Evolutionary conservation across 306 rosid genomes (phyloP), one percentile per base, ranked within the genome.

Genomic region (Sechiopsis laciniata): DNA sequence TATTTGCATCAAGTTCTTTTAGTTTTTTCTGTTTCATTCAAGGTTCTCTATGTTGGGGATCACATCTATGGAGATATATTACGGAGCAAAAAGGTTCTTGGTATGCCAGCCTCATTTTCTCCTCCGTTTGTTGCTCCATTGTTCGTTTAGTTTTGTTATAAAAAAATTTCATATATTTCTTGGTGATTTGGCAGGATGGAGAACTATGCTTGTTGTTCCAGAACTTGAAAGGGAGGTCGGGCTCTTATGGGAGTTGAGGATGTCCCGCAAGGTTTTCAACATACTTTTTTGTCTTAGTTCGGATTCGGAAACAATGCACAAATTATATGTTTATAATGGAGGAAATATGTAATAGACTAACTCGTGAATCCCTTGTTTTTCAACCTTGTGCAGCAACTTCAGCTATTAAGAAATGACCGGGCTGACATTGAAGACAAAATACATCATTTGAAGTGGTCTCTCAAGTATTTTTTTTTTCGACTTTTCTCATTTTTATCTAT

Each of bases 31-130:
- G 15, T 67, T 12, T 20, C 76, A 71, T 10, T 51, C 58, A 75
- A 94, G 99, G 99, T 95, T 91, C 90, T 95, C 51, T 95, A 95
- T 76, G 99, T 91, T 80, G 97, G 99, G 74, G 99, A 95, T 84
- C 99, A 91, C 81, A 91, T 95, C 73, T 95, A 95, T 68, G 99
- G 99, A 78, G 99, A 95, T 81, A 91, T 95, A 79, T 80, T 95
- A 71, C 88, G 99, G 55, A 91, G 97, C 92, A 91, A 91, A 85
- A 95, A 95, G 86, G 91, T 87, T 91, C 96, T 91, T 74, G 97
- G 99, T 91, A 95, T 60, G 16, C 74, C 21, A 71, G 72, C 67
- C 80, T 63, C 75, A 74, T 73, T 75, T 75, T 67, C 9, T n/a
- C 71, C 76, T 52, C 52, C 14, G n/a, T 37, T 56, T 24, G 29